Evolutionary conservation across 805 yeast species (phyloP), one percentile per base, ranked within the genome.

Genomic region (Wickerhamiella hasegawae): DNA sequence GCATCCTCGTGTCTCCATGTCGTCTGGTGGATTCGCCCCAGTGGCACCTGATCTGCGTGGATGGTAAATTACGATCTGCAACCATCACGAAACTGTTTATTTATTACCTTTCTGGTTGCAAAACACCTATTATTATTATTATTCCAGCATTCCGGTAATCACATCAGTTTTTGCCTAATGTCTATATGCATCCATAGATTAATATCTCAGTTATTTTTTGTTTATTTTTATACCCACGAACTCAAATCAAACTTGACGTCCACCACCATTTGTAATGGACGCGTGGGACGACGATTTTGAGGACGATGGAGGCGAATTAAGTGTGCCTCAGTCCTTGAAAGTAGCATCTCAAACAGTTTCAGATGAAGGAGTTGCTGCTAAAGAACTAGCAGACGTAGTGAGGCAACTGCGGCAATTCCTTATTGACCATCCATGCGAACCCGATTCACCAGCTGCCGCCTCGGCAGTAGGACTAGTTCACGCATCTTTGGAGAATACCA

Each of bases 391-490:
- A 17, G 6, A 18, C 8, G 22, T 31, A 9, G 28, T 35, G 3
- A 12, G 4, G 16, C 14, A 18, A 4, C 32, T 35, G 31, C 38
- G 38, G 32, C 11, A 4, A n/a, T 17, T 30, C 25, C 33, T 35
- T n/a, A 29, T 35, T 14, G 18, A n/a, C 11, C 33, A 30, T 20
- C 18, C 33, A 11, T 25, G 12, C 14, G 29, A 18, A 14, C 33
- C 33, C 4, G 8, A 18, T 18, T 15, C 30, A 16, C 14, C 31
- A 18, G 31, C 27, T n/a, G 24, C 14, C 4, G 24, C 25, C n/a
- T 5, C 15, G 21, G 38, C 34, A 10, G 38, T 26, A 10, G 34
- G 27, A 4, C 33, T 35, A n/a, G 34, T 35, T 8, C 31, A 35
- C 30, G 38, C 38, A 28, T 35, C 38, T 11, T 28, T 32, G 17